Base-by-base conservation (phyloP, 1,139 yeast genomes). In the Geotrichum macrosporum region DNA sequence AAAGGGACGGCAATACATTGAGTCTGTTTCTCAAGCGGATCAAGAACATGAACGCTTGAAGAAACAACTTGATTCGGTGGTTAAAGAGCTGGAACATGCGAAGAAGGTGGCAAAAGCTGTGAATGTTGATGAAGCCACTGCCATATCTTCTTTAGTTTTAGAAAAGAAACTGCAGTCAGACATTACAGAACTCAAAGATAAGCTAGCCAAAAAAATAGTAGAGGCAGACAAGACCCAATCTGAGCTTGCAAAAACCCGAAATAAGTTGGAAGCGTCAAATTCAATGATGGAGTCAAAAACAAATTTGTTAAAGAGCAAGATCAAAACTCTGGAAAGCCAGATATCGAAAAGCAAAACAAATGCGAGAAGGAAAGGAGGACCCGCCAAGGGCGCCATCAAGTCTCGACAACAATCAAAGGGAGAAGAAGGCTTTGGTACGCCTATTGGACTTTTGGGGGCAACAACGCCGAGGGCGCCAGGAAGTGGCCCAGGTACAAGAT, bases 211-310 rank as follows among this genome's bases (percentile, higher is more conserved):
- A 13, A 52, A 52, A 35, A 45, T 42, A 10, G 38, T 44, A 2
- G 37, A 38, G 8, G 45, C 43, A 2, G 55, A 54, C 13, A 52
- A 52, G 37, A 50, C 49, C n/a, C 32, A 33, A 1, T 29, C 50
- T 12, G 61, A 57, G 34, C 42, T 47, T 16, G 55, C 52, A 4
- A 46, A 45, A 26, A 41, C 44, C n/a, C 47, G 44, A 15, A 20
- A 40, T 2, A 54, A 56, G 35, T 43, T 46, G 18, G 43, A 51
- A n/a, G 53, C 46, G 15, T 51, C 53, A 24, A 56, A 55, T 43
- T 42, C 52, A 2, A 55, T 46, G 13, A 41, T 47, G 36, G 59
- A 55, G 21, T 37, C 53, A 3, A 54, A 53, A 44, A 20, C 52
- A 8, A 59, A 54, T n/a, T 35, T 44, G 6, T 35, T 56, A 15